Base-by-base conservation (phyloP, 805 yeast genomes). In the Kazachstania taianensis region DNA sequence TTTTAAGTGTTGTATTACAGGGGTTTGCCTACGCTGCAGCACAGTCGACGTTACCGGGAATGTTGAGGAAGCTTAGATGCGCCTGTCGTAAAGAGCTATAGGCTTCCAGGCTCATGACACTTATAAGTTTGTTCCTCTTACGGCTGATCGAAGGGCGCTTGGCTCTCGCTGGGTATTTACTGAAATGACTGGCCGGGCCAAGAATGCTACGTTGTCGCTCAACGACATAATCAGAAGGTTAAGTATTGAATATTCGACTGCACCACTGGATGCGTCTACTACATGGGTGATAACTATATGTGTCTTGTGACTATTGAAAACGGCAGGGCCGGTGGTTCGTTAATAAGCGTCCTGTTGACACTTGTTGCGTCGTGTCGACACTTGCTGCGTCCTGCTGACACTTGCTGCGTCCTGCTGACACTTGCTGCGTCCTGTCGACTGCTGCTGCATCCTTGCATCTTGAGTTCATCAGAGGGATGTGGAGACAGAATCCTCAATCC, bases 161-260 rank as follows among this genome's bases (percentile, higher is more conserved):
- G 37, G 41, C 12, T 20, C 39, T 8, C 37, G 45, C 27, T 49
- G 53, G 52, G 50, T 51, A 2, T 41, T 47, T 23, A 45, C 42
- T 12, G 25, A 26, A 13, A 50, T 50, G 27, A 36, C 28, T 16
- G 18, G 12, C 19, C 37, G 35, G 13, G 13, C 17, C 7, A 35
- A 48, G 7, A 53, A 52, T 27, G 53, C 56, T 9, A 29, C 55
- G 8, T 28, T 53, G 59, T 52, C 14, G 53, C 52, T n/a, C 40
- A 52, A 33, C 57, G 57, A 3, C 45, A 39, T 33, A 37, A 37
- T 5, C 55, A 52, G 32, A 32, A 25, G 5, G 39, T 36, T 12
- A 13, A 37, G 50, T 19, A 50, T 50, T 33, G 52, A 49, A 30
- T 20, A 35, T 3, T 55, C 44, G 29, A 49, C 51, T 2, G 50